phyloP scores from a whole-genome alignment of 192 early-diverging fungal genomes.

The Rhizoclosmatium globosum region DNA sequence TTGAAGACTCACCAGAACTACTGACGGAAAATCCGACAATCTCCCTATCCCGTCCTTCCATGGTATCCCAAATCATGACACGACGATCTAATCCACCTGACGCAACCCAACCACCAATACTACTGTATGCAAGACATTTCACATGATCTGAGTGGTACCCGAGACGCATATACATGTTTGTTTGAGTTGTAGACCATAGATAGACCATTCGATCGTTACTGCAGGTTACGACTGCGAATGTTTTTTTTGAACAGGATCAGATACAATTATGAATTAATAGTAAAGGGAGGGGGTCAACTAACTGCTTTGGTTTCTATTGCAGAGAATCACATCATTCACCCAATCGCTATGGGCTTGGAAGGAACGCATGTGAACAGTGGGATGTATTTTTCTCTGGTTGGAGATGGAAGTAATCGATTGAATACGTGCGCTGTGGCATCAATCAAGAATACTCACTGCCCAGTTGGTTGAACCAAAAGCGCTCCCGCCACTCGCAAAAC shows the following conservation, averaged over 20 bases:
- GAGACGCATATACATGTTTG: conserved; percentile 56
- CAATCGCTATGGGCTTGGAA: conserved; percentile 92
- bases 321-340: conserved; percentile 93
- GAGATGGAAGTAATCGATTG: neutral
- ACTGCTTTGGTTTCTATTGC: conserved; percentile 71
- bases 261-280: conserved; percentile 1
- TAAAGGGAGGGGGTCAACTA: conserved; percentile 34
- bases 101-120: conserved; percentile 77
- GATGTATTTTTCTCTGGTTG: conserved; percentile 33
- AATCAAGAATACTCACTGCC: too few relatives aligned
- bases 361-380: conserved; percentile 71
- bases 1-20: conserved; percentile 14
- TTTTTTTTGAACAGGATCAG: conserved; percentile 4
- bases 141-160: conserved; percentile 94
- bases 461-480: too few relatives aligned
- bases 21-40: conserved; percentile 35
- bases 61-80: conserved; percentile 92
- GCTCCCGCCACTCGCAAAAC: too few relatives aligned
- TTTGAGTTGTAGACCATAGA: conserved; percentile 64
- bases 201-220: conserved; percentile 92
- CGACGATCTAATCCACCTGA: conserved; percentile 91
- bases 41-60: conserved; percentile 54
- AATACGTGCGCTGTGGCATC: too few relatives aligned
- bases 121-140: conserved; percentile 85
- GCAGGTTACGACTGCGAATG: conserved; percentile 49